Evolutionary conservation across 1,139 yeast species (phyloP).

Genomic region (Hansenula lynferdii): DNA sequence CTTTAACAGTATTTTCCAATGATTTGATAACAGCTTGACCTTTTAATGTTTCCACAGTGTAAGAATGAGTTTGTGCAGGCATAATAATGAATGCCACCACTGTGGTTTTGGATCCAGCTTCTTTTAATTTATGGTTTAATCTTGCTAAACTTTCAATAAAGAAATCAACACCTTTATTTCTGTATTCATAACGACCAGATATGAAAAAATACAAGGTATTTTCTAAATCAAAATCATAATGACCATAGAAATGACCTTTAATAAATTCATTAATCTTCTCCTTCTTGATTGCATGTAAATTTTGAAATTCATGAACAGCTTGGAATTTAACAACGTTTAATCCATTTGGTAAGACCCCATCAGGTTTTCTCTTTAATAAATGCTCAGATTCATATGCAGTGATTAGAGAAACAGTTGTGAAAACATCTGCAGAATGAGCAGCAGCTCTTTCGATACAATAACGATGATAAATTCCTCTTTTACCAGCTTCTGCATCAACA

Average conservation of each 20-base stretch:
- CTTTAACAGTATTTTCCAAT: conserved; percentile 82
- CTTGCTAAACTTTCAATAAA: conserved; percentile 92
- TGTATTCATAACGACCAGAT: conserved; percentile 95
- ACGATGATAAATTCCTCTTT: conserved; percentile 94
- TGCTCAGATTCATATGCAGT: conserved; percentile 96
- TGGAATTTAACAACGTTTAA: conserved; percentile 93
- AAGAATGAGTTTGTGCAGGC: conserved; percentile 95
- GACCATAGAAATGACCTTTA: conserved; percentile 96
- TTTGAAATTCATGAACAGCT: conserved; percentile 97
- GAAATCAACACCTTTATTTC: conserved; percentile 96
- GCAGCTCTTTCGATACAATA: conserved; percentile 97
- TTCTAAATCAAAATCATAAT: conserved; percentile 90
- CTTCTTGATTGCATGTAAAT: conserved; percentile 87
- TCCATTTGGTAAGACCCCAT: conserved; percentile 96
- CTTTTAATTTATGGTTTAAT: conserved; percentile 81
- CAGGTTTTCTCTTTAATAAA: conserved; percentile 90
- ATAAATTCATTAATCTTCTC: conserved; percentile 92
- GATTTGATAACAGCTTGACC: conserved; percentile 97
- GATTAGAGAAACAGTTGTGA: conserved; percentile 95
- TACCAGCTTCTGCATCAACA: conserved; percentile 97
- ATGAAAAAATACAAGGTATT: conserved; percentile 93
- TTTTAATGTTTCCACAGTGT: conserved; percentile 91
- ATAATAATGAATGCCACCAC: conserved; percentile 97
- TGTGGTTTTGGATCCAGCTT: conserved; percentile 78
- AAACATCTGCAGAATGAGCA: conserved; percentile 93